A percentile compares a stretch with the other conserved stretches of the same genome.
Evolutionary conservation across 768 basidiomycete species (phyloP).

Genomic region (Lenzites betulinus): DNA sequence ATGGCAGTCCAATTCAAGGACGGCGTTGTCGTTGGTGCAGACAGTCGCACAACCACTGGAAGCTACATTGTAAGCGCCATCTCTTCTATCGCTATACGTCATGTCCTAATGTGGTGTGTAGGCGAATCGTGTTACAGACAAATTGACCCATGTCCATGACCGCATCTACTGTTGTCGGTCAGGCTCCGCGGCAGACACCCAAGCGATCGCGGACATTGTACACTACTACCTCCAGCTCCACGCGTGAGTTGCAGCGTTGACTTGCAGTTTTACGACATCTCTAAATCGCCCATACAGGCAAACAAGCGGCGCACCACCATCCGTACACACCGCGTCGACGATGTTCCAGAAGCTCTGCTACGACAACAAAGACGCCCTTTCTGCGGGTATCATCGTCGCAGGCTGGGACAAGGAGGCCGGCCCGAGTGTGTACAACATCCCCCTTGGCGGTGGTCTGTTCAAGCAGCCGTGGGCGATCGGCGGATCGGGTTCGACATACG

Average conservation of each 20-base stretch:
- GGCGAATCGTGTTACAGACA: constrained; percentile 99
- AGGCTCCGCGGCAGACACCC: constrained; percentile 97
- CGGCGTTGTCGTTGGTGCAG: constrained; percentile 96
- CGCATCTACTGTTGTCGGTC: constrained; percentile 99
- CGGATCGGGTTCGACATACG: constrained; percentile 96
- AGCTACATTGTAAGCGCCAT: constrained; percentile 80
- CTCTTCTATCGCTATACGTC: too few species aligned
- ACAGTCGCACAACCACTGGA: constrained; percentile 95
- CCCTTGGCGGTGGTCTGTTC: constrained; percentile 95
- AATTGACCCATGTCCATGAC: constrained; percentile 94
- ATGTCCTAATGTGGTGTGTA: constrained; percentile 33
- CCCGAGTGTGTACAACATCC: constrained; percentile 95
- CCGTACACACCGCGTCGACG: constrained; percentile 81
- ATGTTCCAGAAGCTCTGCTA: constrained; percentile 90
- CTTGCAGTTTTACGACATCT: not conserved
- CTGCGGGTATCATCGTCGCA: constrained; percentile 95
- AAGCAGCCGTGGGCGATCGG: constrained; percentile 99
- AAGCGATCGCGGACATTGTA: constrained; percentile 91
- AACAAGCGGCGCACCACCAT: constrained; percentile 59
- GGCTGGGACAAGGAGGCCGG: constrained; percentile 95
- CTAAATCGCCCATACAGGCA: constrained; percentile 41
- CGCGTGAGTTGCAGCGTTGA: constrained; percentile 48
- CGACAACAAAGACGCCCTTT: constrained; percentile 85
- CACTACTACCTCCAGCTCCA: constrained; percentile 80
- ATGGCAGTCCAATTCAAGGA: constrained; percentile 98